These are phyloP conservation scores for Lumnitzera racemosa DNA, from an alignment of 345 rosid genomes.

Conservation along the genomic window DNA sequence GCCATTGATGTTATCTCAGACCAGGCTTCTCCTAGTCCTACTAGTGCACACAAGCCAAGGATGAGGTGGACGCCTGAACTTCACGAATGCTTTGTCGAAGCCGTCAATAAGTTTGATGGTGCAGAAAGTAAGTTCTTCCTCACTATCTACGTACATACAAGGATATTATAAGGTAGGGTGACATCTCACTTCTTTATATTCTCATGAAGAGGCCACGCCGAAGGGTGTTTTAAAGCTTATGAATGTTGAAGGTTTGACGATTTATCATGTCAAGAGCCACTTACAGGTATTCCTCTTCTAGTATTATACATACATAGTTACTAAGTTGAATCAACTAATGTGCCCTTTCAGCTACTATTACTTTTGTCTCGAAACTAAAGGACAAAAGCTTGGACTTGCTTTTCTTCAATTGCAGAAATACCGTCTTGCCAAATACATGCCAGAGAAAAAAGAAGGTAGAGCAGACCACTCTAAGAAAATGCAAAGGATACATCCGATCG, in stretches of 20 bases:
- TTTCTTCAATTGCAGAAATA: conserved; percentile 53
- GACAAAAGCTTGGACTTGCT: background rate
- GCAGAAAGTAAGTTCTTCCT: conserved; percentile 65
- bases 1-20: conserved; percentile 34
- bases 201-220: conserved; percentile 78
- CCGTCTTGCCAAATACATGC: conserved; percentile 85
- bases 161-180: too few species aligned
- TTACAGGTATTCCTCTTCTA: conserved; percentile 50
- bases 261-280: conserved; percentile 94
- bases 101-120: conserved; percentile 76
- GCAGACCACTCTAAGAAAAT: background rate
- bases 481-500: too few species aligned
- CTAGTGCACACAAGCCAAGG: conserved; percentile 57
- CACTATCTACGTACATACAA: too few species aligned
- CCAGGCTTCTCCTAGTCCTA: conserved; percentile 35
- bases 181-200: too few species aligned
- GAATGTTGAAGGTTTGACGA: conserved; percentile 86
- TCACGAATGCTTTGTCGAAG: conserved; percentile 61
- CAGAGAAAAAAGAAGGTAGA: conserved; percentile 86
- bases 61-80: conserved; percentile 98
- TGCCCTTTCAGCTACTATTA: background rate
- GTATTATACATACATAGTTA: conserved; percentile 3
- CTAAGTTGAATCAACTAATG: background rate
- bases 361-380: background rate
- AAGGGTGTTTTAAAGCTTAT: conserved; percentile 84